A percentile compares a stretch with the other conserved stretches of the same genome.
Conservation (phyloP, 2,329 filamentous ascomycete species). For the Elsinoe ampelina region DNA sequence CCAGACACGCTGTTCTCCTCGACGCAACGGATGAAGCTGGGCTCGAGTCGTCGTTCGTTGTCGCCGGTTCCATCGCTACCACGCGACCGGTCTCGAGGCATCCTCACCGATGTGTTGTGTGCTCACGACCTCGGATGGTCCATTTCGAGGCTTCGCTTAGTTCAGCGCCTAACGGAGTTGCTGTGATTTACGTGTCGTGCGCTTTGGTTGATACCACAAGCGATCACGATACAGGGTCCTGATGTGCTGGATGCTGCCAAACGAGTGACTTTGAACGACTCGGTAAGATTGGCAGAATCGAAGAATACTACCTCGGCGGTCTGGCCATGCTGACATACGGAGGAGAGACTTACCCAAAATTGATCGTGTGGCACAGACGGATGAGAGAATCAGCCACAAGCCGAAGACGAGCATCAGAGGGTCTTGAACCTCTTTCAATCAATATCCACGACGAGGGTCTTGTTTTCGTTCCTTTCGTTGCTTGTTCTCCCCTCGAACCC, state of each 20-base stretch:
- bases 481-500: background rate
- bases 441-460: background rate
- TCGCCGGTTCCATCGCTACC: conserved; percentile 27
- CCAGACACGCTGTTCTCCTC: conserved; percentile 30
- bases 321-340: background rate
- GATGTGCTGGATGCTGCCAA: too few relatives aligned
- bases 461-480: background rate
- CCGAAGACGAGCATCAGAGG: background rate
- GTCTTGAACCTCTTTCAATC: background rate
- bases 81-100: conserved; percentile 9
- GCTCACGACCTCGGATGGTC: background rate
- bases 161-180: too few relatives aligned
- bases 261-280: too few relatives aligned
- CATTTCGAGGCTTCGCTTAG: too few relatives aligned
- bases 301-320: background rate
- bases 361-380: background rate
- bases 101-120: background rate
- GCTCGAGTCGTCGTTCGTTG: conserved; percentile 28
- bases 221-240: too few relatives aligned
- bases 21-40: conserved; percentile 33
- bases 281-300: too few relatives aligned
- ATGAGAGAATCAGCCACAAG: background rate
- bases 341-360: background rate
- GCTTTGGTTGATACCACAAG: too few relatives aligned
- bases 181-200: too few relatives aligned